Base-by-base conservation (phyloP, 2,329 filamentous ascomycete genomes). In the Penicillium glabrum region DNA sequence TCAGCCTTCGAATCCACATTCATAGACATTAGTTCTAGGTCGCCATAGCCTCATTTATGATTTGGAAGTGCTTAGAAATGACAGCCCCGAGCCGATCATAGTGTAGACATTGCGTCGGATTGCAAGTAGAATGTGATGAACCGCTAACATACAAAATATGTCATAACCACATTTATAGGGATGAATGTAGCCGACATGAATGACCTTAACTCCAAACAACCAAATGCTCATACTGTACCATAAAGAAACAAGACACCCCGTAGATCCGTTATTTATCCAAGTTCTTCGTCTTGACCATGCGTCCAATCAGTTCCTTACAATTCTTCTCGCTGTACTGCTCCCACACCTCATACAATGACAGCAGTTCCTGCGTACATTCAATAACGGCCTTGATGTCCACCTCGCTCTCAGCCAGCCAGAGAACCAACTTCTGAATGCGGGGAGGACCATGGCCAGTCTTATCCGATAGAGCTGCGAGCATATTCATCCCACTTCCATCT, bases 331-430 rank as follows among this genome's bases (percentile, higher is more conserved):
- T 84, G 68, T 86, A 89, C 57, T 79, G 79, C 62, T 89, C 86
- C 86, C 86, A 89, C 1, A 85, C 76, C 69, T 96, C 90, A 71
- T 96, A 96, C 61, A 96, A 84, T 3, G 90, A 93, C 52, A 97
- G 90, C 60, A 96, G 83, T 76, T 96, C 93, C 75, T 97, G 93
- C 0, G 90, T 93, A 68, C 89, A 91, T 74, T 96, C 91, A 50
- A 96, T 89, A 73, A 96, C 88, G 31, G 87, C 89, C 62, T 90
- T 86, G 67, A 96, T 89, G 67, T 96, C 90, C 44, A 96, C 85
- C 55, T 86, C 89, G 67, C 90, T 95, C 70, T 96, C 91, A 1
- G 92, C 89, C 55, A 96, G 80, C 89, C 92, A 97, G 41, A 85
- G 84, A 10, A 91, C 84, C 41, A 96, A 82, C 63, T 88, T 87